Conservation (phyloP, 306 rosid species). For the Hippophae tibetana region DNA sequence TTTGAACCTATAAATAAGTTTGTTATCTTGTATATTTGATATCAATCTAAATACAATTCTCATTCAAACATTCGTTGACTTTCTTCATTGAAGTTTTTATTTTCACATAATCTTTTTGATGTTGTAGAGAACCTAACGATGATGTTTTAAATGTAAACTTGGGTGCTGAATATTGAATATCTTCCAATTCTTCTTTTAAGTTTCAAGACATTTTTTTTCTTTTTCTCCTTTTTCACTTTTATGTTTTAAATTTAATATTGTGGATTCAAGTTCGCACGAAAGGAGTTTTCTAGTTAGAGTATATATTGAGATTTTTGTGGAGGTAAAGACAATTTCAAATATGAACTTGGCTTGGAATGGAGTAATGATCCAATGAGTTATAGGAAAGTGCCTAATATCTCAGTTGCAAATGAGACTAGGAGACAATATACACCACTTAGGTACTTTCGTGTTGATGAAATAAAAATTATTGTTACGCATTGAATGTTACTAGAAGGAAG, state of each 20-base stretch:
- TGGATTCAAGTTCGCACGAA: background rate
- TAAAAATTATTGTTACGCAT: slow-evolving; percentile 72
- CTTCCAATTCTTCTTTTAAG: too few species aligned
- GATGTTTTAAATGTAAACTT: too few species aligned
- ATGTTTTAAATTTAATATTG: background rate
- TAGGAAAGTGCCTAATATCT: slow-evolving; percentile 49
- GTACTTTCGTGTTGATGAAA: slow-evolving; percentile 73
- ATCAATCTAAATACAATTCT: too few species aligned
- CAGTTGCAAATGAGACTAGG: slow-evolving; percentile 61
- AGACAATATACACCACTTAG: slow-evolving; percentile 67
- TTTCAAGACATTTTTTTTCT: too few species aligned
- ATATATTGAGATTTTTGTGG: slow-evolving; percentile 34
- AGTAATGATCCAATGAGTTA: slow-evolving; percentile 38
- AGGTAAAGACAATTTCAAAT: slow-evolving; percentile 55
- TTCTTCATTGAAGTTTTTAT: too few species aligned
- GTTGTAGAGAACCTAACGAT: too few species aligned
- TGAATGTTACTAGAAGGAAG: slow-evolving; percentile 76
- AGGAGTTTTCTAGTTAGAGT: background rate
- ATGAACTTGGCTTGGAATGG: slow-evolving; percentile 77
- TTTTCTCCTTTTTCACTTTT: too few species aligned
- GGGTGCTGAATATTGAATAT: too few species aligned
- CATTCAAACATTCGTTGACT: too few species aligned
- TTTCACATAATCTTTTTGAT: too few species aligned
- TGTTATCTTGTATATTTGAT: too few species aligned
- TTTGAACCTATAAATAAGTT: too few species aligned